Percentiles rank a stretch among this genome's conserved stretches.
phyloP scores from a whole-genome alignment of 2,329 filamentous ascomycete genomes.

The Ophiobolus disseminans region DNA sequence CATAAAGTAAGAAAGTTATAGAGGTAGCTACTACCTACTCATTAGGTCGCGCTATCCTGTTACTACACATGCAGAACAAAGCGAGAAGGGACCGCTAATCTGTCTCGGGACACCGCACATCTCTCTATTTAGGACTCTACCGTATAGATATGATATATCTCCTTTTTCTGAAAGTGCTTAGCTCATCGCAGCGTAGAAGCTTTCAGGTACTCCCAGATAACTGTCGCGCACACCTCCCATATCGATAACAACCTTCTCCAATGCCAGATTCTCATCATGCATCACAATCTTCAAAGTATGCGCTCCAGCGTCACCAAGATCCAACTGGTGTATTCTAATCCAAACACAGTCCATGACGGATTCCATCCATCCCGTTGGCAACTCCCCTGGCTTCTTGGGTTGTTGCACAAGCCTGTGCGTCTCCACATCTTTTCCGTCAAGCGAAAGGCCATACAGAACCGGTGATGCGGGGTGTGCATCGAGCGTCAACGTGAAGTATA shows the following conservation, averaged over 20 bases:
- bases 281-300: background rate
- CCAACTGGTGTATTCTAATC: slow-evolving; percentile 44
- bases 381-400: slow-evolving; percentile 39
- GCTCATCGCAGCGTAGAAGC: too few species aligned
- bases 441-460: slow-evolving; percentile 53
- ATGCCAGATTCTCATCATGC: slow-evolving; percentile 26
- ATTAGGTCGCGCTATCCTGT: too few species aligned
- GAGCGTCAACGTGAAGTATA: slow-evolving; percentile 45
- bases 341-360: slow-evolving; percentile 58
- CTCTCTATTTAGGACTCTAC: too few species aligned
- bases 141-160: too few species aligned
- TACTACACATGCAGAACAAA: too few species aligned
- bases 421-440: background rate
- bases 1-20: too few species aligned
- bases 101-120: too few species aligned
- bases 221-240: slow-evolving; percentile 9
- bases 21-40: too few species aligned
- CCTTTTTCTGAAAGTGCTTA: too few species aligned
- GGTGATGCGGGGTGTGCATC: slow-evolving; percentile 54
- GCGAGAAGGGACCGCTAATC: too few species aligned
- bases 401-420: background rate
- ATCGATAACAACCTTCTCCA: slow-evolving; percentile 11
- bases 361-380: slow-evolving; percentile 53
- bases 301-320: slow-evolving; percentile 27
- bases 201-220: slow-evolving; percentile 10